These are phyloP conservation scores for Mycena indigotica DNA, from an alignment of 768 basidiomycete species.

Conservation along the genomic window DNA sequence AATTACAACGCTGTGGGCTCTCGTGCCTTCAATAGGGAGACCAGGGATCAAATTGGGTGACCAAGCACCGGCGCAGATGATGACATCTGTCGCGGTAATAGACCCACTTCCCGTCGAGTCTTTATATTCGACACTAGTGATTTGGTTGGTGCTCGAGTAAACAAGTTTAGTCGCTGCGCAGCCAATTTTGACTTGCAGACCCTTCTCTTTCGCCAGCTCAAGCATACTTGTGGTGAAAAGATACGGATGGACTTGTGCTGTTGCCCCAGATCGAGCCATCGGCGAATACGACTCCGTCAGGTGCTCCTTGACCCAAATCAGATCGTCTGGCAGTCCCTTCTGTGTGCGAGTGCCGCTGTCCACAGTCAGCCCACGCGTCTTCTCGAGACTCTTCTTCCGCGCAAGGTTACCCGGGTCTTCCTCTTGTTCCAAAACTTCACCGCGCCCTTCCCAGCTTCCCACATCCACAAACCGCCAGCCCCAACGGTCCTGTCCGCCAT, in stretches of 20 bases:
- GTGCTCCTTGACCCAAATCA: constrained; percentile 56
- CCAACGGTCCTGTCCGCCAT: constrained; percentile 74
- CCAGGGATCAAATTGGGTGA: constrained; percentile 59
- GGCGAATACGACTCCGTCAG: constrained; percentile 63
- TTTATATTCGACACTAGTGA: constrained; percentile 53
- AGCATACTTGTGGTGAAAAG: constrained; percentile 75
- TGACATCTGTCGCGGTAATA: constrained; percentile 66
- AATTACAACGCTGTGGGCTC: constrained; percentile 76
- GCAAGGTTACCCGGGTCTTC: constrained; percentile 29
- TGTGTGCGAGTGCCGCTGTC: constrained; percentile 24
- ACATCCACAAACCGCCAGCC: constrained; percentile 80
- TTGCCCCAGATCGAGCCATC: constrained; percentile 58
- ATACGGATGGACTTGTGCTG: constrained; percentile 79
- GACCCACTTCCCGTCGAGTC: constrained; percentile 30
- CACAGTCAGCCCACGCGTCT: constrained; percentile 50
- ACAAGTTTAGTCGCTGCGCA: constrained; percentile 45
- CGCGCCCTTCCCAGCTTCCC: constrained; percentile 72
- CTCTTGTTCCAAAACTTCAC: constrained; percentile 35
- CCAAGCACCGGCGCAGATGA: constrained; percentile 89
- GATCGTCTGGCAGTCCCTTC: constrained; percentile 50
- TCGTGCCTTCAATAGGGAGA: constrained; percentile 62
- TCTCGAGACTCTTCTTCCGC: constrained; percentile 53
- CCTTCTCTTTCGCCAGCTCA: constrained; percentile 58
- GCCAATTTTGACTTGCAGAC: constrained; percentile 51
- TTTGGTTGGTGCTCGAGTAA: constrained; percentile 38